Percentiles rank a stretch among this genome's conserved stretches.
Evolutionary conservation across 2,329 filamentous ascomycete genomes (phyloP).

Genomic region (Cytospora piceae): DNA sequence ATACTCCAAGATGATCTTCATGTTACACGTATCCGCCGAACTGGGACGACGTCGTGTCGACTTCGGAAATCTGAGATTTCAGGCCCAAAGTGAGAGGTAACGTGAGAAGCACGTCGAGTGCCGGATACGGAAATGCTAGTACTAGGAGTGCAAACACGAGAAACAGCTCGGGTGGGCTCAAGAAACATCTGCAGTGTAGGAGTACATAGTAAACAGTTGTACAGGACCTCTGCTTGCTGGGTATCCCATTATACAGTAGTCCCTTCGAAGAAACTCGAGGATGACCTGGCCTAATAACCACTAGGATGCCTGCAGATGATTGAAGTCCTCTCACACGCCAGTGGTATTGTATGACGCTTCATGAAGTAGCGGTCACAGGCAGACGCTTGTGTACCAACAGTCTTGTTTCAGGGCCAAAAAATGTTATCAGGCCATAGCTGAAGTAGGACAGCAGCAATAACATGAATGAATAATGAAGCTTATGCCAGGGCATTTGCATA

Average conservation of each 20-base stretch:
- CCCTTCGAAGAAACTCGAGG: slow-evolving; percentile 4
- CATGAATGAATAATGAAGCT: not conserved
- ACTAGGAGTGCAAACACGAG: not conserved
- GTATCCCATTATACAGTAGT: slow-evolving; percentile 10
- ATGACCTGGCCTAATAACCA: slow-evolving; percentile 11
- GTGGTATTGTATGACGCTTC: not conserved
- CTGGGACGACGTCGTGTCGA: slow-evolving; percentile 14
- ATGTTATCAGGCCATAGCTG: not conserved
- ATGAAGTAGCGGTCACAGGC: not conserved
- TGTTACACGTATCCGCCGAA: slow-evolving; percentile 23
- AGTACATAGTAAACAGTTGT: slow-evolving; percentile 4
- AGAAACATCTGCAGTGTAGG: not conserved
- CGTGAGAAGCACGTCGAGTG: slow-evolving; percentile 2
- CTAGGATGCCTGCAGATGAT: slow-evolving; percentile 11
- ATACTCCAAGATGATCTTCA: slow-evolving; percentile 1
- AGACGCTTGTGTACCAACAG: not conserved
- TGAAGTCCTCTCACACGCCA: not conserved
- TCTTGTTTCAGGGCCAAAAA: not conserved
- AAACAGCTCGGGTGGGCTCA: not conserved
- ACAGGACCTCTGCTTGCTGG: slow-evolving; percentile 7
- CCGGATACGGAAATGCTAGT: not conserved
- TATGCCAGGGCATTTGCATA: not conserved
- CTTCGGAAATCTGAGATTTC: slow-evolving; percentile 10
- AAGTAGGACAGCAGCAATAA: not conserved
- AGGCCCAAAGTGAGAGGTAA: not conserved